Percentiles rank a stretch among this genome's conserved stretches.
Evolutionary conservation across 352 stramenopile genomes (phyloP).

Genomic region (Peronospora tabacina): DNA sequence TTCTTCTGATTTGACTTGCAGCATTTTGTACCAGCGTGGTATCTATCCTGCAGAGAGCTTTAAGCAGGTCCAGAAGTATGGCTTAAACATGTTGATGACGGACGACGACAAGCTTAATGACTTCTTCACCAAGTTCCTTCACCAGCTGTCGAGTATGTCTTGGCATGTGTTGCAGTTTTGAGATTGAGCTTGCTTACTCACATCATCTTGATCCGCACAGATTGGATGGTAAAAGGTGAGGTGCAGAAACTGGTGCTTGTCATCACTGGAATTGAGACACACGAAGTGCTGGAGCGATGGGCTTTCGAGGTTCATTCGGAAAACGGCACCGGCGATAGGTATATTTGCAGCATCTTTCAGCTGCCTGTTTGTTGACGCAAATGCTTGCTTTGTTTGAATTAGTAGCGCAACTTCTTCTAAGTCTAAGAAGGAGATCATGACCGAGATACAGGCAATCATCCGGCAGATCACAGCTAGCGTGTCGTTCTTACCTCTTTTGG

Average conservation of each 20-base stretch:
- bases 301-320: slow-evolving; percentile 94
- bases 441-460: slow-evolving; percentile 99
- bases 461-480: slow-evolving; percentile 98
- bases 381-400: slow-evolving; percentile 2
- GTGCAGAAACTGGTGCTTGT: slow-evolving; percentile 97
- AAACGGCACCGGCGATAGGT: slow-evolving; percentile 33
- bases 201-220: slow-evolving; percentile 16
- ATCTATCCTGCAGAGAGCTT: slow-evolving; percentile 99
- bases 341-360: slow-evolving; percentile 1
- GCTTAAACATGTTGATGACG: slow-evolving; percentile 96
- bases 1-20: slow-evolving; percentile 15
- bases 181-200: slow-evolving; percentile 2
- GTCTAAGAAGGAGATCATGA: slow-evolving; percentile 91
- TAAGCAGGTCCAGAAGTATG: slow-evolving; percentile 95
- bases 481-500: slow-evolving; percentile 97
- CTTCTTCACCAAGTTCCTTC: slow-evolving; percentile 94
- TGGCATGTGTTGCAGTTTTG: not conserved
- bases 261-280: slow-evolving; percentile 94
- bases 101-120: slow-evolving; percentile 92
- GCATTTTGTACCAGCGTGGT: slow-evolving; percentile 92
- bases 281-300: slow-evolving; percentile 97
- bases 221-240: slow-evolving; percentile 92
- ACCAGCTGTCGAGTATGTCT: slow-evolving; percentile 77
- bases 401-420: slow-evolving; percentile 42
- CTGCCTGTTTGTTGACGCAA: not conserved